Base-by-base conservation (phyloP, 2,329 filamentous ascomycete species). In the Exophiala alcalophila region DNA sequence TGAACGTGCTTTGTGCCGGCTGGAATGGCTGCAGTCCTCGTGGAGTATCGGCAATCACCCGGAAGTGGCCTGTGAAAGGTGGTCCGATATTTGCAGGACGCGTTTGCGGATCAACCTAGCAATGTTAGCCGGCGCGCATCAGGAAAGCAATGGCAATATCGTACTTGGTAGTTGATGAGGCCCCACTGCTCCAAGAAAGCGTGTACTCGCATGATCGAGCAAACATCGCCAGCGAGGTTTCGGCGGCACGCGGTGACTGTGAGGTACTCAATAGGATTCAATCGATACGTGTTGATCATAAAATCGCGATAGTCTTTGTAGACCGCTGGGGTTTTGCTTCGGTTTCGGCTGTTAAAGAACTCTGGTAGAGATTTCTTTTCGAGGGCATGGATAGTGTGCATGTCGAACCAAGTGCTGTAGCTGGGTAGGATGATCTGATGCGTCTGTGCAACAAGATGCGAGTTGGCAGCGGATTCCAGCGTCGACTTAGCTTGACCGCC, bases 221-320 rank as follows among this genome's bases (percentile, higher is more conserved):
- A 98, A 21, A 98, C 92, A 66, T 98, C 92, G 53, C 92, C 92
- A 15, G 92, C 92, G 60, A 98, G 69, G 64, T 98, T 98, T 55
- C 92, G 80, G 52, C 92, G 79, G 64, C 92, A 98, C 36, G 92
- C 92, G 8, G 92, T 98, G 40, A 98, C 91, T 4, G 92, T 98
- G 41, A 98, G 76, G 61, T 98, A 98, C 65, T 98, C 92, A 40
- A 89, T 78, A 4, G 92, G 92, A 62, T 97, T 98, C 43, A 98
- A 72, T 25, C 92, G 84, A 68, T 98, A 98, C 10, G 92, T 97
- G 71, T 98, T 98, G 71, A 98, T 89, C 92, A 98, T 98, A 63
- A 98, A 98, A 62, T 98, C 92, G 57, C 92, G 84, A 67, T 98
- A 98, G 63, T 98, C 92, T 68, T 97, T 97, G 73, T 98, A 98